These are phyloP conservation scores for Trichothecium roseum DNA, from an alignment of 2,329 filamentous ascomycete genomes.

Conservation along the genomic window DNA sequence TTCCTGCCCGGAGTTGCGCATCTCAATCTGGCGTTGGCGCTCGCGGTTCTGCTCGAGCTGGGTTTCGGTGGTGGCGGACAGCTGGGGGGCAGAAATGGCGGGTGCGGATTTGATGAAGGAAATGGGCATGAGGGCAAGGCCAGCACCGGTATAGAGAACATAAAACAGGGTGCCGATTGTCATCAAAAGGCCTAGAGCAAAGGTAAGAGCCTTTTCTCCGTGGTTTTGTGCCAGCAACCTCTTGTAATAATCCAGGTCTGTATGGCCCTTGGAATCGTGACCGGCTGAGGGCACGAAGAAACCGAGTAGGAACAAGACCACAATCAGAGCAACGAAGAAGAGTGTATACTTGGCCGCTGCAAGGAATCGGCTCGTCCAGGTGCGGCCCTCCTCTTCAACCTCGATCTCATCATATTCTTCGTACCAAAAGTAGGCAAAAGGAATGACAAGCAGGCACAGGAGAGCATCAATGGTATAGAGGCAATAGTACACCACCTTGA, in stretches of 20 bases:
- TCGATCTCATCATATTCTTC: slow-evolving; percentile 95
- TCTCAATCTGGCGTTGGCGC: slow-evolving; percentile 82
- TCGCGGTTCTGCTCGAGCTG: slow-evolving; percentile 83
- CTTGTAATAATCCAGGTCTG: slow-evolving; percentile 88
- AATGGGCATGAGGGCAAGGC: slow-evolving; percentile 79
- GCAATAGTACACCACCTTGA: slow-evolving; percentile 85
- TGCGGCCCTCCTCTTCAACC: slow-evolving; percentile 70
- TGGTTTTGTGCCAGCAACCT: slow-evolving; percentile 67
- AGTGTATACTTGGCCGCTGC: slow-evolving; percentile 87
- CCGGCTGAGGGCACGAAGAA: slow-evolving; percentile 85
- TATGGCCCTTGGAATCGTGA: slow-evolving; percentile 51
- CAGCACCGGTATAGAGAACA: slow-evolving; percentile 77
- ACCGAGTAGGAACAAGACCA: slow-evolving; percentile 79
- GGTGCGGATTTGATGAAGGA: slow-evolving; percentile 89
- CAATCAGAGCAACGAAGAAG: slow-evolving; percentile 68
- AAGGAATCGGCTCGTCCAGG: slow-evolving; percentile 60
- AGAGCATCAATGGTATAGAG: slow-evolving; percentile 87
- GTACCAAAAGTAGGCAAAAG: slow-evolving; percentile 97
- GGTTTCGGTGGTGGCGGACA: slow-evolving; percentile 66
- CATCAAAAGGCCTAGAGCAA: slow-evolving; percentile 79
- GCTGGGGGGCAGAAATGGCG: slow-evolving; percentile 69
- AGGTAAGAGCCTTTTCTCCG: slow-evolving; percentile 85
- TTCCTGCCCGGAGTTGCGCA: slow-evolving; percentile 66
- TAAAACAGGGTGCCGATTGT: slow-evolving; percentile 81
- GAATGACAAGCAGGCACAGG: slow-evolving; percentile 79